phyloP scores from a whole-genome alignment of 257 asterid species.

The Plantago ovata region DNA sequence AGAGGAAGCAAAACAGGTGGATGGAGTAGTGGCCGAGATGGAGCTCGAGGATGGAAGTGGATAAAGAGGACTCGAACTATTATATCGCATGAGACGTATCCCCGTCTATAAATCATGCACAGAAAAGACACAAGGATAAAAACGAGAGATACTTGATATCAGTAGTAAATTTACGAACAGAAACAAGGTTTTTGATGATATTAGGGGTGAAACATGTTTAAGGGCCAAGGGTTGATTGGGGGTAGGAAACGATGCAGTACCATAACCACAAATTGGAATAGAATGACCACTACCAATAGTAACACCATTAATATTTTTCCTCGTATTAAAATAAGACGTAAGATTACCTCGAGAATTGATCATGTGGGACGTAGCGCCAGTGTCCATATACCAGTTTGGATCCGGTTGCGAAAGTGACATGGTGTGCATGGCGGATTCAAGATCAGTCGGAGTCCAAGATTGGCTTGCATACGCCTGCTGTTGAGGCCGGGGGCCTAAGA shows the following conservation, averaged over 20 bases:
- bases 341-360: neutral
- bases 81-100: no score
- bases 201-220: neutral
- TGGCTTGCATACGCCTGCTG: no score
- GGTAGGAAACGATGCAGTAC: neutral
- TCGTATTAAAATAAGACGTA: slow-evolving; percentile 5
- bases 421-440: slow-evolving; percentile 1
- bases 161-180: neutral
- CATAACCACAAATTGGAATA: neutral
- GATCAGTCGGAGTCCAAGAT: no score
- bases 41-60: neutral
- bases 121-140: neutral
- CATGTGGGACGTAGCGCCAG: slow-evolving; percentile 10
- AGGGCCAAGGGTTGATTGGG: neutral
- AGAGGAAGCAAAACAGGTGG: neutral
- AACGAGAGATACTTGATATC: neutral
- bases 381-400: neutral
- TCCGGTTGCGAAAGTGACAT: neutral
- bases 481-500: no score
- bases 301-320: neutral
- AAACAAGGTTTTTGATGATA: neutral
- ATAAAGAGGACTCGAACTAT: neutral
- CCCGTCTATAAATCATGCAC: no score
- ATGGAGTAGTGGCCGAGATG: neutral
- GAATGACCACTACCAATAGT: slow-evolving; percentile 1